Base-by-base conservation (phyloP, 1,139 yeast genomes). In the Geotrichum klebahnii region DNA sequence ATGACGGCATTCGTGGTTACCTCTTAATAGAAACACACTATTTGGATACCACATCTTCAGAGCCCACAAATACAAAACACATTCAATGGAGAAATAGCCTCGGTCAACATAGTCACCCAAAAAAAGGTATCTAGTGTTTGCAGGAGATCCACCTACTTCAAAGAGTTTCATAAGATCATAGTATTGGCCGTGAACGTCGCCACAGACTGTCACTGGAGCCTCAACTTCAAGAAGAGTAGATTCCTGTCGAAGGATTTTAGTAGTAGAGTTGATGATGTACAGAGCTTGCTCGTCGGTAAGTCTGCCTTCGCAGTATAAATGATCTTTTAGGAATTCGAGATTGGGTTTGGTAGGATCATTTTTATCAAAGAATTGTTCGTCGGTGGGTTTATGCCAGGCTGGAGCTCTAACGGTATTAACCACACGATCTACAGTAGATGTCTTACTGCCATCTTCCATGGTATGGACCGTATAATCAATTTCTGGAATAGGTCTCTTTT, bases 41-140 rank as follows among this genome's bases (percentile, higher is more conserved):
- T 74, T 68, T 8, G 95, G 95, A 65, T 81, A 85, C 64, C 80
- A 84, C 61, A 89, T 74, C 66, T 92, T 92, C 63, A 90, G 71
- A 1, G 95, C 71, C 74, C 88, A 90, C 53, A 92, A 70, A 62
- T 85, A 84, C 48, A 92, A 67, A 53, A 92, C 76, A 62, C 95
- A 86, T 69, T 92, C 98, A 53, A 89, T 81, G 14, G 97, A 86
- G 63, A 86, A 90, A 37, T 88, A 82, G 3, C 98, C 98, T 58
- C 98, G 76, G 68, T 92, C 98, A 31, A 92, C 98, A 63, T 92
- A 92, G 68, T 92, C 98, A 16, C 98, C 98, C 55, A 92, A 70
- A 61, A 92, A 92, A 53, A 92, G 72, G 66, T 89, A 92, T 12
- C 86, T 77, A 0, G 95, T 84, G 32, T 66, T 71, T 14, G 74